A percentile compares a stretch with the other conserved stretches of the same genome.
phyloP scores from a whole-genome alignment of 202 grass and related monocot species.

The Panicum virgatum region DNA sequence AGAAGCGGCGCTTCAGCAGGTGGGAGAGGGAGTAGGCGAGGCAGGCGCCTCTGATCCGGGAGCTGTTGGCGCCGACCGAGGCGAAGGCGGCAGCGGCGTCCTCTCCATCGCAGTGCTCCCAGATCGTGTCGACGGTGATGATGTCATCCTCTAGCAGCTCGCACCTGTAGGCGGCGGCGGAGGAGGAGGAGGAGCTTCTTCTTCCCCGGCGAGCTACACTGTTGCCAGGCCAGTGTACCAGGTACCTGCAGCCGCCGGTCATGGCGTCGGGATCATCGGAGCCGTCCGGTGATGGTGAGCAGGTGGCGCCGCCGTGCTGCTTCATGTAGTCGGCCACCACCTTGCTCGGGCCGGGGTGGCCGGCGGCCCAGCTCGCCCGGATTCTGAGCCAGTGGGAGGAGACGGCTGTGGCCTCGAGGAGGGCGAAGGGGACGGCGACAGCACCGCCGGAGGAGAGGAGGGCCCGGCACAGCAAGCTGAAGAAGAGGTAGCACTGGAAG shows the following conservation, averaged over 20 bases:
- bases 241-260: background rate
- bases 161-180: background rate
- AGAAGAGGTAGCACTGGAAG: background rate
- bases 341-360: background rate
- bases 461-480: background rate
- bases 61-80: background rate
- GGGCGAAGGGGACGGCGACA: background rate
- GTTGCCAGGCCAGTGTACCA: background rate
- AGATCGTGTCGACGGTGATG: conserved; percentile 8
- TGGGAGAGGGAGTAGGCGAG: background rate
- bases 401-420: background rate
- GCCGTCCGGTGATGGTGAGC: background rate
- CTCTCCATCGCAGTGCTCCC: background rate
- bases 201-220: background rate
- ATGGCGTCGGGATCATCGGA: too few relatives aligned
- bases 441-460: background rate
- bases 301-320: background rate
- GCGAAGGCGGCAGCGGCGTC: background rate
- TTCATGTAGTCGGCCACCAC: conserved; percentile 13
- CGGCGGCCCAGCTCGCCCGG: background rate
- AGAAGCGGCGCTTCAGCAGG: background rate
- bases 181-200: background rate
- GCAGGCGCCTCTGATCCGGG: background rate
- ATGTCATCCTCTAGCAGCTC: background rate
- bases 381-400: background rate